Base-by-base conservation (phyloP, 768 basidiomycete species). In the Lactifluus pinguis region DNA sequence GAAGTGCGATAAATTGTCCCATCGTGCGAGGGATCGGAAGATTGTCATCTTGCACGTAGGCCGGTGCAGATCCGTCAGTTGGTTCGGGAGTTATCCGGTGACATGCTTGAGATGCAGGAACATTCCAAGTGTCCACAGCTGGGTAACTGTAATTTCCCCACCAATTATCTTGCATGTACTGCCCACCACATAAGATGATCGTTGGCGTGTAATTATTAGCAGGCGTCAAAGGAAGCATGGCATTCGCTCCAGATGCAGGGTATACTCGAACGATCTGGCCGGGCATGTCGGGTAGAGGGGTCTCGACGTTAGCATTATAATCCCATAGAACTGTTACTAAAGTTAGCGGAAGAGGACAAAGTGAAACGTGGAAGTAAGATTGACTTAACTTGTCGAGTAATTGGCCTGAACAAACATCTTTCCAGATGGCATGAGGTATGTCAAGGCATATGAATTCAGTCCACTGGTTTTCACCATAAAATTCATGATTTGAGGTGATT, bases 171-270 rank as follows among this genome's bases (percentile, higher is more conserved):
- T 84, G 76, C 81, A 95, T 86, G 70, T 87, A 79, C 9, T 83
- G 82, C 30, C 95, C 95, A 53, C 95, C 95, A 65, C 95, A 98
- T 74, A 98, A 95, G 48, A 98, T 68, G 48, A 97, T 70, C 0
- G 92, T 91, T 0, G 87, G 90, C 0, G 79, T 82, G 71, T 90
- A 98, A 69, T 90, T 87, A 75, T 95, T 97, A 29, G 79, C 86
- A 5, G 89, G 87, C 1, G 90, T 95, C 17, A 98, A 79, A 7
- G 95, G 95, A 0, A 25, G 25, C 25, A 25, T 25, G 25, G 25
- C 25, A 25, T 25, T 25, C 25, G 25, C 25, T 25, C 25, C 25
- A 25, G 25, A 25, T 25, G 25, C 25, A 25, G 25, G 25, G 25
- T 25, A 25, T 25, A 25, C 25, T 34, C 92, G 86, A 21, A 82